A percentile compares a stretch with the other conserved stretches of the same genome.
Evolutionary conservation across 768 basidiomycete species (phyloP).

Genomic region (Cystofilobasidium macerans): DNA sequence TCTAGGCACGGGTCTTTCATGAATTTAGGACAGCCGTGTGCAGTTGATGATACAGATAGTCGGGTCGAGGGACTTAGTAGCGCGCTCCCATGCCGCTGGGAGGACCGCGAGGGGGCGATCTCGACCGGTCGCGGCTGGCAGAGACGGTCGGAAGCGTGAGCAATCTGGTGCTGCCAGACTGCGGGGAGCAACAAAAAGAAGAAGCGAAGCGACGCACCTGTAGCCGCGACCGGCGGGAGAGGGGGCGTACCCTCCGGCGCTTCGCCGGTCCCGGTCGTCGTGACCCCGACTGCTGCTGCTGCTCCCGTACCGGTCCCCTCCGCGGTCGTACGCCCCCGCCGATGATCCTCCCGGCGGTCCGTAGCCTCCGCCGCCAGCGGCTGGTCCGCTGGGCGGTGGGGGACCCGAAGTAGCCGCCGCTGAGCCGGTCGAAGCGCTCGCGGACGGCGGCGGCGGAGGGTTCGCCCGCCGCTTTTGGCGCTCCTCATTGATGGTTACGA

Average conservation of each 20-base stretch:
- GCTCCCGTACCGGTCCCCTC: background rate
- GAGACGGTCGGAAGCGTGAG: background rate
- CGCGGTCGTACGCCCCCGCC: too few relatives aligned
- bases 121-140: slow-evolving; percentile 4
- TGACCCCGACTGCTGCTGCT: background rate
- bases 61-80: background rate
- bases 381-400: background rate
- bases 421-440: background rate
- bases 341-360: too few relatives aligned
- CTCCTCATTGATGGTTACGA: slow-evolving; percentile 79
- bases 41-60: too few relatives aligned
- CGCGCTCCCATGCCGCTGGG: background rate
- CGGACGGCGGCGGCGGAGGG: slow-evolving; percentile 3
- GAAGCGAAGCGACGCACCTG: background rate
- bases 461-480: slow-evolving; percentile 54
- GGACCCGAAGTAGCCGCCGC: background rate
- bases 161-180: too few relatives aligned
- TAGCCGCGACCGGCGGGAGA: background rate
- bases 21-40: too few relatives aligned
- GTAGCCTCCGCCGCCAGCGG: background rate
- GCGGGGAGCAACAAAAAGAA: background rate
- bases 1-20: too few relatives aligned
- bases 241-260: background rate
- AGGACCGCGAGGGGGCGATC: background rate
- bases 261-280: background rate